Conservation (phyloP, 169 alveolate species). For the Plasmodium gaboni region DNA sequence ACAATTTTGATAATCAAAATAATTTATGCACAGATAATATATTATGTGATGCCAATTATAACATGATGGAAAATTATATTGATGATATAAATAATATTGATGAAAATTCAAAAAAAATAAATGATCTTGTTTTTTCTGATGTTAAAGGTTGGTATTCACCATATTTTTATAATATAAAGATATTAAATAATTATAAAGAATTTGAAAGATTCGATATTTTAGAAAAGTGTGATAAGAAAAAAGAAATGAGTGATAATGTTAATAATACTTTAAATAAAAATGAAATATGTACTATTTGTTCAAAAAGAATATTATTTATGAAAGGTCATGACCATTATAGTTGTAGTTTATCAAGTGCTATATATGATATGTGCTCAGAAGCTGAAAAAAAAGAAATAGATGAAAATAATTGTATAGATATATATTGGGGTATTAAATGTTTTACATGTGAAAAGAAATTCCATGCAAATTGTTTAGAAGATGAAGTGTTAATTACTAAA, state of each 20-base stretch:
- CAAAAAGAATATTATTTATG: constrained; percentile 26
- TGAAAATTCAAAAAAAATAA: constrained; percentile 34
- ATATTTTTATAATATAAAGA: constrained; percentile 65
- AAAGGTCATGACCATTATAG: constrained; percentile 75
- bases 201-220: constrained; percentile 55
- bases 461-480: constrained; percentile 61
- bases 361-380: constrained; percentile 53
- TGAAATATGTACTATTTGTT: constrained; percentile 44
- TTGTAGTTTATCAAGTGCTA: constrained; percentile 19
- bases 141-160: constrained; percentile 75
- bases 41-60: neutral
- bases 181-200: constrained; percentile 31
- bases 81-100: constrained; percentile 13
- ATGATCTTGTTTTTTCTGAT: constrained; percentile 53
- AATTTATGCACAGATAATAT: neutral
- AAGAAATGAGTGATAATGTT: constrained; percentile 14
- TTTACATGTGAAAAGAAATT: constrained; percentile 54
- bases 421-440: constrained; percentile 72
- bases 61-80: constrained; percentile 8
- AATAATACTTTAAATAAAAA: constrained; percentile 11
- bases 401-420: constrained; percentile 30
- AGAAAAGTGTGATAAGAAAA: constrained; percentile 40
- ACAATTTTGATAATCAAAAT: neutral
- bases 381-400: constrained; percentile 48
- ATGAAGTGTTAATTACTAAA: constrained; percentile 53